These are phyloP conservation scores for Mycena rosella DNA, from an alignment of 768 basidiomycete species.

Conservation along the genomic window DNA sequence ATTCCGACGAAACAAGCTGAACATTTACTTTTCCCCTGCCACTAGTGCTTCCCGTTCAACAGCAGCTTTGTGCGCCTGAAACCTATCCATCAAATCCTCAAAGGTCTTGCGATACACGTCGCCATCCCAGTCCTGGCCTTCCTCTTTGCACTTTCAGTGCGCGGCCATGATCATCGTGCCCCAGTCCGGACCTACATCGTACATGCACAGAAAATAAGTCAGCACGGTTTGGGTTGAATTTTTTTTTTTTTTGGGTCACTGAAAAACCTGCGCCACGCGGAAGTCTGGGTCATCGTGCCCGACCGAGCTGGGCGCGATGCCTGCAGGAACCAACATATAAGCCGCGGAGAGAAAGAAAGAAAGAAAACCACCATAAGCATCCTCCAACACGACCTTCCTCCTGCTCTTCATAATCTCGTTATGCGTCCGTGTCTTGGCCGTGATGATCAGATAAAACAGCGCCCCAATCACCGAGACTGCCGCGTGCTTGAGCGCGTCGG, in stretches of 20 bases:
- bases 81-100: conserved; percentile 15
- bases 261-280: too few species aligned
- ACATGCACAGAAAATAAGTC: too few species aligned
- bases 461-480: conserved; percentile 42
- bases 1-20: too few species aligned
- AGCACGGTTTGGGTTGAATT: too few species aligned
- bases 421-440: conserved; percentile 47
- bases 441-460: conserved; percentile 47
- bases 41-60: too few species aligned
- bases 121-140: conserved; percentile 9
- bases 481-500: conserved; percentile 31
- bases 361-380: conserved; percentile 40
- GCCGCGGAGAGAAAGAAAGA: too few species aligned
- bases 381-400: conserved; percentile 40
- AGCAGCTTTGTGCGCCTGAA: neutral
- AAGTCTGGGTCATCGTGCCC: too few species aligned
- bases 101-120: neutral
- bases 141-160: neutral
- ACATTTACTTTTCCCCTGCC: too few species aligned
- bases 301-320: too few species aligned
- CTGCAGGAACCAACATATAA: too few species aligned
- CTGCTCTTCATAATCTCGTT: conserved; percentile 51
- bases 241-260: too few species aligned
- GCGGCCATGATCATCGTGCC: neutral
- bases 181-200: too few species aligned